A percentile compares a stretch with the other conserved stretches of the same genome.
Evolutionary conservation across 257 asterid species (phyloP).

Genomic region (Avicennia marina): DNA sequence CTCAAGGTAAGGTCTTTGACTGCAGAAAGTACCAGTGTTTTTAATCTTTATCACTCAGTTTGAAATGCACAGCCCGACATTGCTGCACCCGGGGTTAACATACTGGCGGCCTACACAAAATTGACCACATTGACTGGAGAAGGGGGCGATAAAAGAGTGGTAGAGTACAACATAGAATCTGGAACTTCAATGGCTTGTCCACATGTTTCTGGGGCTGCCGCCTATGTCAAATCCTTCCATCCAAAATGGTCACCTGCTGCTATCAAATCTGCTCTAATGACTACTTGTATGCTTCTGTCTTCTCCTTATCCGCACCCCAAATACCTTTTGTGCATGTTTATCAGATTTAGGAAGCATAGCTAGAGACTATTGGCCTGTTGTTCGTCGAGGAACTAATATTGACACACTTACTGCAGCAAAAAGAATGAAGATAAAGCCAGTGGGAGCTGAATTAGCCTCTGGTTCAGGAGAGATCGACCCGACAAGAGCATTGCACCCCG

Average conservation of each 20-base stretch:
- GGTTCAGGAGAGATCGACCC: constrained; percentile 72
- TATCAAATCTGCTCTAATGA: constrained; percentile 81
- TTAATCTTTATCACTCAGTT: not conserved
- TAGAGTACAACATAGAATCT: constrained; percentile 41
- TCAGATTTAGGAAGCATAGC: too few species aligned
- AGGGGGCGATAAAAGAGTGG: constrained; percentile 28
- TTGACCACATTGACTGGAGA: constrained; percentile 20
- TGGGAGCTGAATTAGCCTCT: constrained; percentile 41
- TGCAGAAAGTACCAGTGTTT: too few species aligned
- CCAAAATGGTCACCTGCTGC: constrained; percentile 82
- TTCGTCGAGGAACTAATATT: not conserved
- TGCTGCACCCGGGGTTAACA: constrained; percentile 75
- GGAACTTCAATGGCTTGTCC: constrained; percentile 97
- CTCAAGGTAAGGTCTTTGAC: constrained; percentile 82
- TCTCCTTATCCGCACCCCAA: not conserved
- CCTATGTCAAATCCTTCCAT: constrained; percentile 67
- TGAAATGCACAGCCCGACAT: constrained; percentile 63
- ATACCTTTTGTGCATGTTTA: not conserved
- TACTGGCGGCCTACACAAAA: constrained; percentile 59
- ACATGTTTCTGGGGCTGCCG: constrained; percentile 73
- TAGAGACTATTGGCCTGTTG: not conserved
- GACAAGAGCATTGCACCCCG: constrained; percentile 53
- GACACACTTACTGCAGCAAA: constrained; percentile 35
- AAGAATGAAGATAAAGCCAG: constrained; percentile 33
- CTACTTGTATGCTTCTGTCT: constrained; percentile 43